Conservation (phyloP, 2,329 filamentous ascomycete genomes). For the Cercospora sojina region DNA sequence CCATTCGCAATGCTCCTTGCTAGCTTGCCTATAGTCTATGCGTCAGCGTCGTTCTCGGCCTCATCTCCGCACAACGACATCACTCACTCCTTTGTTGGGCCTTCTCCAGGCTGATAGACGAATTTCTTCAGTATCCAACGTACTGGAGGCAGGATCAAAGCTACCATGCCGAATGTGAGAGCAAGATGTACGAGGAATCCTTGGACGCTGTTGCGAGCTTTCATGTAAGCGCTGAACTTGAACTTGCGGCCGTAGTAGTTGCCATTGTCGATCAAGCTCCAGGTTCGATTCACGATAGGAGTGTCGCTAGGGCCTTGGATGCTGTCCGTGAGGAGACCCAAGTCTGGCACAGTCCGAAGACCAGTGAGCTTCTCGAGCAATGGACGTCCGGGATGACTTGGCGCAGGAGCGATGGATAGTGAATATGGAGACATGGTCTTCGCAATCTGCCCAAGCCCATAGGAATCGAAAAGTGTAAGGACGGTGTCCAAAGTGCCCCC, state of each 20-base stretch:
- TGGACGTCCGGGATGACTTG: conserved; percentile 34
- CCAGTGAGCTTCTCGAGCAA: conserved; percentile 50
- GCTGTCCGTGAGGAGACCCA: conserved; percentile 59
- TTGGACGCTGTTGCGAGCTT: conserved; percentile 50
- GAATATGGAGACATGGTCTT: conserved; percentile 53
- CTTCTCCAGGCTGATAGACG: conserved; percentile 53
- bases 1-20: conserved; percentile 62
- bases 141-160: conserved; percentile 53
- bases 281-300: conserved; percentile 60
- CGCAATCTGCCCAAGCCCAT: conserved; percentile 49
- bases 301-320: conserved; percentile 54
- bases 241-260: conserved; percentile 60
- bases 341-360: conserved; percentile 53
- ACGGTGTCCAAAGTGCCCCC: conserved; percentile 65
- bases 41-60: conserved; percentile 4
- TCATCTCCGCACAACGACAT: background rate
- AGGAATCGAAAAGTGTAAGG: conserved; percentile 55
- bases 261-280: conserved; percentile 53
- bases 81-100: conserved; percentile 47
- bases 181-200: conserved; percentile 53
- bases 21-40: conserved; percentile 48
- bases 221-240: conserved; percentile 57
- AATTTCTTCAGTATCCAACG: conserved; percentile 52
- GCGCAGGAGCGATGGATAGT: conserved; percentile 48
- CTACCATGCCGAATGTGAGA: conserved; percentile 47